Conservation (phyloP, 2,329 filamentous ascomycete species). For the Trichoderma sp. region DNA sequence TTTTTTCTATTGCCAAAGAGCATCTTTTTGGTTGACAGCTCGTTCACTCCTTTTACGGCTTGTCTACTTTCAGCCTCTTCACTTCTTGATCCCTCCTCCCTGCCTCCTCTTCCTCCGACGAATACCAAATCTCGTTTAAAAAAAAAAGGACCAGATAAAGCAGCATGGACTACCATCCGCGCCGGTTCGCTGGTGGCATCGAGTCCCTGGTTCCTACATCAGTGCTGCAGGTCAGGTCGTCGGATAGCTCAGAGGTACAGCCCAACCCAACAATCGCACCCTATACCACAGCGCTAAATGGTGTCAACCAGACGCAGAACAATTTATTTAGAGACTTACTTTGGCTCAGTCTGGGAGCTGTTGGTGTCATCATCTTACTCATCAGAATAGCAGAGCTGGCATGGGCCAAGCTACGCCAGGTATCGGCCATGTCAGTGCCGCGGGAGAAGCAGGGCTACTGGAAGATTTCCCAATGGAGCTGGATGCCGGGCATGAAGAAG, state of each 20-base stretch:
- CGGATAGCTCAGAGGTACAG: slow-evolving; percentile 38
- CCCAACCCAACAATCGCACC: slow-evolving; percentile 57
- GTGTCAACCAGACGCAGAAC: slow-evolving; percentile 64
- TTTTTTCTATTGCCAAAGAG: slow-evolving; percentile 13
- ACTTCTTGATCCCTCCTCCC: slow-evolving; percentile 18
- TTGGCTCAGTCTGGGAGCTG: slow-evolving; percentile 64
- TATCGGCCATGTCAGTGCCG: slow-evolving; percentile 60
- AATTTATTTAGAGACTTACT: slow-evolving; percentile 59
- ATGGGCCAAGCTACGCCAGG: slow-evolving; percentile 61
- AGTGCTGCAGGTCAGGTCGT: slow-evolving; percentile 39
- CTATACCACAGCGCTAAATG: slow-evolving; percentile 60
- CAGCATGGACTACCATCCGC: slow-evolving; percentile 42
- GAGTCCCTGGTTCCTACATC: slow-evolving; percentile 40
- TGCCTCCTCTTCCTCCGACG: slow-evolving; percentile 15
- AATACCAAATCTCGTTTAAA: not conserved
- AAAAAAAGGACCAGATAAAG: not conserved
- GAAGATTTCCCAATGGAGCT: slow-evolving; percentile 59
- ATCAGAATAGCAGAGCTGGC: slow-evolving; percentile 59
- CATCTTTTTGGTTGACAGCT: slow-evolving; percentile 18
- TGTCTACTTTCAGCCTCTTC: not conserved
- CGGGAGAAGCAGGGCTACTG: slow-evolving; percentile 62
- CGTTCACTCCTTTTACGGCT: slow-evolving; percentile 19
- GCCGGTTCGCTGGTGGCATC: slow-evolving; percentile 39
- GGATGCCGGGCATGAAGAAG: slow-evolving; percentile 66
- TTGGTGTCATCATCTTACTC: slow-evolving; percentile 57